Base-by-base conservation (phyloP, 2,329 filamentous ascomycete genomes). In the Phialophora chinensis region DNA sequence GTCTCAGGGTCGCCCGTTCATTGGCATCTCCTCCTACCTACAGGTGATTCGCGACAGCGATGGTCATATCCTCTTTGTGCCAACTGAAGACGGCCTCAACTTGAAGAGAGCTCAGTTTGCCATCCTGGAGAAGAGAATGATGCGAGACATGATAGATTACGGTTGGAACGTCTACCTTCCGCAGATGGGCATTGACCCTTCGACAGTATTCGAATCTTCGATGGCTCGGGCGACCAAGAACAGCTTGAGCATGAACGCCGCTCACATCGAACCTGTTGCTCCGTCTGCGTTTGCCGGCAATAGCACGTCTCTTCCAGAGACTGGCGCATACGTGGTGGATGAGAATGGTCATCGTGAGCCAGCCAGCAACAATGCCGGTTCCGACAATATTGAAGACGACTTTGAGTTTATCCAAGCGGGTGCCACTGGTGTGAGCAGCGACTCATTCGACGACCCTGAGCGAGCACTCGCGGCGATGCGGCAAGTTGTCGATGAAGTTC, bases 101-200 rank as follows among this genome's bases (percentile, higher is more conserved):
- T 35, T 69, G 33, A 54, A 66, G 6, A 65, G 66, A 54, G 55
- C 42, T 17, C 58, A 61, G 4, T 67, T 68, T 38, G 61, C 66
- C n/a, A 31, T 42, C 4, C 29, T 68, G 53, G 69, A 71, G 49
- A 42, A 42, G 12, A 55, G 60, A 29, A 50, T 70, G 31, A 58
- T 71, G 63, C 29, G 47, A 7, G 25, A 61, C 12, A 35, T 69
- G 38, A 60, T 71, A 55, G 25, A 53, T 11, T 52, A 62, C 33
- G 69, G 66, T 20, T 71, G 69, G 69, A 17, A 56, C 6, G 54
- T 20, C 35, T 69, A 67, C 47, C 38, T 67, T 35, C 14, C 33
- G 38, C 62, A 65, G 14, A 53, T 53, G 47, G 59, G 59, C 31
- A 38, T 61, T 20, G 59, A 29, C n/a, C 12, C 49, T 17, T 29